Evolutionary conservation across 192 early-diverging fungal genomes (phyloP), one percentile per base, ranked within the genome.

Genomic region (Coemansia sp.): DNA sequence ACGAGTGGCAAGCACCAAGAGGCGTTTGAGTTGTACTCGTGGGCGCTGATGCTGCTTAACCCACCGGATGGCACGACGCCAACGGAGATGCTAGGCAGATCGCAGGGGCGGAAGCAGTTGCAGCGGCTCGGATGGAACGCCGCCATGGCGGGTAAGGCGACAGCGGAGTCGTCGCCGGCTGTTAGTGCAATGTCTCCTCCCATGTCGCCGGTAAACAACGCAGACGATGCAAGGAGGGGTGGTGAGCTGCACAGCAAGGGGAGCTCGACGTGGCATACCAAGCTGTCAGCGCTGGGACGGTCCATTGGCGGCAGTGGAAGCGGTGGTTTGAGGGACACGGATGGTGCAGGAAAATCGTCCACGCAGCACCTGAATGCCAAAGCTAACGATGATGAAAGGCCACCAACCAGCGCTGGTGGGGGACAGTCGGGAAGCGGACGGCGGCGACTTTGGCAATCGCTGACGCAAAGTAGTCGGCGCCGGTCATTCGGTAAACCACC

Each of bases 1-100:
- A 84, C 83, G 52, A 56, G 71, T 19, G 84, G 86, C 35, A 63
- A 66, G 23, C 85, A 87, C 66, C 59, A 65, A 42, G 83, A 81
- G 0, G 85, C 88, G 3, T 80, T 78, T 64, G 75, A 74, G 13
- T 33, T 82, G 33, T 84, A 84, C 64, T 74, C 82, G 62, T 76
- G 74, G 74, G 77, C 82, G 0, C 55, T 84, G 53, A 58, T 66
- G 40, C 65, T 84, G n/a, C 52, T 84, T 34, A 45, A 58, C 20
- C 74, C 74, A 23, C 68, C 61, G 19, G 59, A 54, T 2, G 71
- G 69, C 50, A 67, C 71, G 0, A 62, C 62, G 15, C 65, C 74
- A 0, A 36, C 17, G 56, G 74, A 80, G 43, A 43, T 79, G 42
- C 63, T 80, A 64, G 62, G 34, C 36, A 61, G 72, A 32, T 15